Evolutionary conservation across 352 stramenopile species (phyloP), one percentile per base, ranked within the genome.

Genomic region (Pythium sukuiense): DNA sequence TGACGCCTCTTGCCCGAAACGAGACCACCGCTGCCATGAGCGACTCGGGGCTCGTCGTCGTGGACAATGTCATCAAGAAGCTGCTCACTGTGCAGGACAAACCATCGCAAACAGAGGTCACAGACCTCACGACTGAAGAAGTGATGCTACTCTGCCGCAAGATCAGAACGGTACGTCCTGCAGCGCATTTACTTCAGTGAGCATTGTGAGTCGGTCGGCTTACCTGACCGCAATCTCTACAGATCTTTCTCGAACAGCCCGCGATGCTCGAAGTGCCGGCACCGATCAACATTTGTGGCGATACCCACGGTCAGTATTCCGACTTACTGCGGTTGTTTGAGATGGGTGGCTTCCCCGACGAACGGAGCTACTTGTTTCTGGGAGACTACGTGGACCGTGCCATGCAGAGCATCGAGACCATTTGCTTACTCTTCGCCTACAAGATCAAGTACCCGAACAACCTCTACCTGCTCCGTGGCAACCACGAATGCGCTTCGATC

Each of bases 281-380:
- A 13, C 97, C 97, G 29, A 97, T 99, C 61, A 99, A 99, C 74
- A 98, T 99, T 72, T 92, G 81, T 39, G 97, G 97, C 33, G 98
- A 99, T 71, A 97, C 98, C 57, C 97, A 99, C 67, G 90, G 97
- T 4, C 98, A 99, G 79, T 99, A 99, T 75, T 97, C 98, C 69
- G 98, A 99, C 76, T 71, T 99, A 32, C 76, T 99, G 39, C 95
- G 99, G 69, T 75, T 99, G 39, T 99, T 99, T 68, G 83, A 94
- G 69, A 91, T 90, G 58, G 84, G 85, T 66, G 89, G 93, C 27
- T 98, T 99, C 64, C 93, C 89, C 11, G 88, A 95, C 33, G 83
- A 91, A 14, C 67, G 69, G 18, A 82, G 69, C 63, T 93, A 72
- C 45, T 35, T 76, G 27, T 90, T 90, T 56, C 69, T 90, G 13